Evolutionary conservation across 768 basidiomycete species (phyloP), one percentile per base, ranked within the genome.

Genomic region (Tricholoma flavovirens): DNA sequence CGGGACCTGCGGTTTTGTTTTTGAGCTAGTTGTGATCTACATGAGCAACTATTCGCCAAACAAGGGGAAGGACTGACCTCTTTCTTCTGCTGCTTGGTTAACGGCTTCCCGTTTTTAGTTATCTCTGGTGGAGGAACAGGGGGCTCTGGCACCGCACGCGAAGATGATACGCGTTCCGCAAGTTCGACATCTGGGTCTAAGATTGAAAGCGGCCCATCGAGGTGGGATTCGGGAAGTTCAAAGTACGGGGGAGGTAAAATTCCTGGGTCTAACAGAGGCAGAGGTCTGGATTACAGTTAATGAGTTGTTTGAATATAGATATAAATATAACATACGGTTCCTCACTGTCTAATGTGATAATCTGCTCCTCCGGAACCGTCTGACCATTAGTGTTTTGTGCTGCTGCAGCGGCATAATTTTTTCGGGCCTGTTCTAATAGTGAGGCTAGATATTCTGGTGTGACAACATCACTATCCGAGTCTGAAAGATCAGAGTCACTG

Each of bases 51-150:
- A n/a, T 21, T 10, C 30, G 50, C 12, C 17, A 46, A 32, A 8
- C 29, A 3, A 55, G 60, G 11, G 26, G 40, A 26, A 42, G 19
- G 64, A 48, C 78, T 45, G 62, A 90, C 90, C 60, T 82, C 84
- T 70, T 86, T 90, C 69, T 76, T 79, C 67, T 90, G 77, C 60
- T 78, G 87, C 66, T 83, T 90, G 12, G 87, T 92, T 43, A 90
- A 69, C 7, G 81, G 78, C 66, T 83, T 84, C 45, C 88, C 87
- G 35, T 77, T 75, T 56, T 81, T 81, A 43, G 78, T 77, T 3
- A 84, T 68, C 58, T 83, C 80, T 11, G 82, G 79, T 14, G 85
- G 84, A 15, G 82, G 82, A 51, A 79, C 69, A 33, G 88, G 89
- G 4, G 84, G 81, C 29, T 81, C 77, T 45, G 86, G 89, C 5